Evolutionary conservation across 306 rosid genomes (phyloP).

Genomic region (Medicago lupulina): DNA sequence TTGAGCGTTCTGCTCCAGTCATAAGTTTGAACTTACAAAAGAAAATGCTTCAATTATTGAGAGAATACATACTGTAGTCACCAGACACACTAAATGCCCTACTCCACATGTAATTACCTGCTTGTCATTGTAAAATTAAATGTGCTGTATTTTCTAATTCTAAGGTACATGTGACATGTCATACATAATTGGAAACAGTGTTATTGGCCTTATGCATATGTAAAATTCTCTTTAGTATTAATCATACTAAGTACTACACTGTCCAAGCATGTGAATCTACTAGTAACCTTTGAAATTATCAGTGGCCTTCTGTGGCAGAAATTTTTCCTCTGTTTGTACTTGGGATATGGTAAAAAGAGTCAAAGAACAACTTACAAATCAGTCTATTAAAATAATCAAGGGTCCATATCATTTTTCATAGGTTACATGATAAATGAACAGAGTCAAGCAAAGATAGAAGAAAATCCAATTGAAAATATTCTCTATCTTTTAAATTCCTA

Average conservation of each 20-base stretch:
- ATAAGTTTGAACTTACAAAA: no score
- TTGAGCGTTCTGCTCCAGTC: neutral
- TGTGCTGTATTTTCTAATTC: no score
- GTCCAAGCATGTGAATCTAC: neutral
- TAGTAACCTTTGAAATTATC: no score
- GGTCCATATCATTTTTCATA: neutral
- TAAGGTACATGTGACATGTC: no score
- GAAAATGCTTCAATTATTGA: no score
- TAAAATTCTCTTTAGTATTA: no score
- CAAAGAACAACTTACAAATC: neutral
- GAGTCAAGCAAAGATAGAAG: neutral
- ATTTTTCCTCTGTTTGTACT: neutral
- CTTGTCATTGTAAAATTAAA: no score
- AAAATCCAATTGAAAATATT: neutral
- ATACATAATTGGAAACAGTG: no score
- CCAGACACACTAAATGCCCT: no score
- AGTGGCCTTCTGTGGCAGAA: neutral
- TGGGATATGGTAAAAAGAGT: neutral
- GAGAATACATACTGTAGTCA: no score
- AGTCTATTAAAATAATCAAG: neutral
- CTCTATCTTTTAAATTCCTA: neutral
- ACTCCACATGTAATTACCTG: no score
- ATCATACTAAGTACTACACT: neutral
- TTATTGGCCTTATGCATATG: no score
- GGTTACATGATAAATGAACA: neutral